phyloP scores from a whole-genome alignment of 768 basidiomycete species.

The Suillus subluteus region DNA sequence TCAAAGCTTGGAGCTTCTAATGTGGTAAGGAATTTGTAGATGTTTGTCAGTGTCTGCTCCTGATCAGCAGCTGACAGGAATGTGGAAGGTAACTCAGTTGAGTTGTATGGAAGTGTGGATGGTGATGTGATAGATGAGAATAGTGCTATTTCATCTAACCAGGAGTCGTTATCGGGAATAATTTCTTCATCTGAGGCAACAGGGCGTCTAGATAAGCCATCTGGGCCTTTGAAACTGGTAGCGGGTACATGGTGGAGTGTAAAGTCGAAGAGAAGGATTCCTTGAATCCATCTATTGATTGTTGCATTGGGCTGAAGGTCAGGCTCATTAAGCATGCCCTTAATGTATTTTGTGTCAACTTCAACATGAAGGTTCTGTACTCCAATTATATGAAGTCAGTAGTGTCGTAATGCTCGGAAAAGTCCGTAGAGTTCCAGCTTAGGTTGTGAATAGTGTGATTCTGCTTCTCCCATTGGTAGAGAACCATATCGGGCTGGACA shows the following conservation, averaged over 20 bases:
- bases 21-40: slow-evolving; percentile 10
- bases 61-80: background rate
- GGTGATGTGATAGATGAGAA: background rate
- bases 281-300: slow-evolving; percentile 46
- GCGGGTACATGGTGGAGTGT: slow-evolving; percentile 42
- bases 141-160: slow-evolving; percentile 23
- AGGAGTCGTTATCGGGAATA: slow-evolving; percentile 31
- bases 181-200: slow-evolving; percentile 33
- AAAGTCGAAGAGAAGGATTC: slow-evolving; percentile 43
- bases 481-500: too few relatives aligned
- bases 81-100: background rate
- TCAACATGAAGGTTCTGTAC: slow-evolving; percentile 37
- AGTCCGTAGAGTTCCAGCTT: too few relatives aligned
- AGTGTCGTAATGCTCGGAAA: slow-evolving; percentile 16
- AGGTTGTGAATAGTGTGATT: too few relatives aligned
- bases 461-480: too few relatives aligned
- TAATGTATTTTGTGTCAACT: slow-evolving; percentile 46
- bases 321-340: slow-evolving; percentile 47
- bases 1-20: slow-evolving; percentile 5
- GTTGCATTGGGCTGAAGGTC: slow-evolving; percentile 42
- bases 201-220: slow-evolving; percentile 39
- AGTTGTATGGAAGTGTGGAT: background rate
- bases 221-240: slow-evolving; percentile 36
- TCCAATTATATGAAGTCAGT: slow-evolving; percentile 35
- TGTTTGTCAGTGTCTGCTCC: slow-evolving; percentile 19